Conservation (phyloP, 2,329 filamentous ascomycete species). For the Hymenoscyphus salicellus region DNA sequence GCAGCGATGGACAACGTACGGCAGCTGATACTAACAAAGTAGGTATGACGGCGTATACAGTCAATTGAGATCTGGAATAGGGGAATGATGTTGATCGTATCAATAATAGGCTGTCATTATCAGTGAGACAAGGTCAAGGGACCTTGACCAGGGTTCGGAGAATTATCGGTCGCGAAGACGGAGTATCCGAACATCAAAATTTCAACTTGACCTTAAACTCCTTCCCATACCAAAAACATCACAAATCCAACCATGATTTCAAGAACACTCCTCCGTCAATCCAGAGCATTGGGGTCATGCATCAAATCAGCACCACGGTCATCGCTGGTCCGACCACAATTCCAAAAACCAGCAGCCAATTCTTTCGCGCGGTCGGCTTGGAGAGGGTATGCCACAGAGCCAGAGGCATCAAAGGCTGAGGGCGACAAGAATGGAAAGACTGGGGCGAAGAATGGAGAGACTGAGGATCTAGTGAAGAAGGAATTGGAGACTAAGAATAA, state of each 20-base stretch:
- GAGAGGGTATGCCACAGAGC: slow-evolving; percentile 40
- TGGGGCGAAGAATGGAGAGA: slow-evolving; percentile 37
- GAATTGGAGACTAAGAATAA: slow-evolving; percentile 70
- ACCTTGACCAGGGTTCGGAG: too few species aligned
- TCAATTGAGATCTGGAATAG: neutral
- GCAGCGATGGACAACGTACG: too few species aligned
- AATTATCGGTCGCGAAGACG: neutral
- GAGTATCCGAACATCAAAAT: too few species aligned
- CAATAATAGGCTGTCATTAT: neutral
- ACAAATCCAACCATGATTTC: slow-evolving; percentile 44
- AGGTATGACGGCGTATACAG: too few species aligned
- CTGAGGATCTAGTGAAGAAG: slow-evolving; percentile 52
- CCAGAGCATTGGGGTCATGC: slow-evolving; percentile 41
- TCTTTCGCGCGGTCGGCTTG: slow-evolving; percentile 18
- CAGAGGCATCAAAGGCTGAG: slow-evolving; percentile 44
- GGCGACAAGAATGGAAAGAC: slow-evolving; percentile 32
- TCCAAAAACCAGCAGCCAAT: slow-evolving; percentile 39
- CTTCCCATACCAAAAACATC: slow-evolving; percentile 22
- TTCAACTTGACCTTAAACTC: too few species aligned
- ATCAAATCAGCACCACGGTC: slow-evolving; percentile 27
- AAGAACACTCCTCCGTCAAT: slow-evolving; percentile 48
- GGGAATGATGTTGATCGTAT: neutral
- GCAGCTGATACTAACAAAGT: too few species aligned
- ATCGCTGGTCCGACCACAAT: slow-evolving; percentile 37
- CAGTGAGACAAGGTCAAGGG: too few species aligned